Conservation (phyloP, 2,329 filamentous ascomycete genomes). For the Sporothrix pallida region DNA sequence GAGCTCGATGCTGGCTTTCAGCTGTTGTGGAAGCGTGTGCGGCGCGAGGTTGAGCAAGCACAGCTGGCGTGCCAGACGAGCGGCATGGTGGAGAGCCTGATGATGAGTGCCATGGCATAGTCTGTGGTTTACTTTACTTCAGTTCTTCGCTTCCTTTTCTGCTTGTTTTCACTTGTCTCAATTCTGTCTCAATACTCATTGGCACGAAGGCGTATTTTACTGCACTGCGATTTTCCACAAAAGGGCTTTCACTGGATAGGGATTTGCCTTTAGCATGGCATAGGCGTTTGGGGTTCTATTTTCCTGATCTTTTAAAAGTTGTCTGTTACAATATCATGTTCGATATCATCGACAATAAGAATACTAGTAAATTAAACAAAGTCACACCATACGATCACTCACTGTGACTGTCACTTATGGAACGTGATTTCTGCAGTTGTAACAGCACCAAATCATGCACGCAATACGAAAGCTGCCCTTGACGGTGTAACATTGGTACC, state of each 20-base stretch:
- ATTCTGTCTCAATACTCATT: constrained; percentile 17
- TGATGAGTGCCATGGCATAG: constrained; percentile 52
- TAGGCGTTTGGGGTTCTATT: constrained; percentile 9
- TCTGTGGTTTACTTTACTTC: neutral
- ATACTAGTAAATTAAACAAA: neutral
- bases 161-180: neutral
- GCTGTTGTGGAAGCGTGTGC: constrained; percentile 72
- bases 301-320: neutral
- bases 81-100: constrained; percentile 82
- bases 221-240: constrained; percentile 4
- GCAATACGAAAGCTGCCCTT: neutral
- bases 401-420: neutral
- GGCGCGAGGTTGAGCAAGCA: constrained; percentile 78
- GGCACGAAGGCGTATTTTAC: constrained; percentile 13
- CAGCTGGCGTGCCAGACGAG: constrained; percentile 80
- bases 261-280: constrained; percentile 23
- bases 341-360: neutral
- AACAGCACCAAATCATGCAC: neutral
- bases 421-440: neutral
- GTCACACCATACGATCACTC: neutral
- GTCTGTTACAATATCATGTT: neutral
- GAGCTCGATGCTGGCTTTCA: constrained; percentile 75
- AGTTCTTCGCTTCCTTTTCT: neutral
- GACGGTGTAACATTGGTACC: constrained; percentile 1
- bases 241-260: constrained; percentile 12